Evolutionary conservation across 768 basidiomycete genomes (phyloP).

Genomic region (Russula earlei): DNA sequence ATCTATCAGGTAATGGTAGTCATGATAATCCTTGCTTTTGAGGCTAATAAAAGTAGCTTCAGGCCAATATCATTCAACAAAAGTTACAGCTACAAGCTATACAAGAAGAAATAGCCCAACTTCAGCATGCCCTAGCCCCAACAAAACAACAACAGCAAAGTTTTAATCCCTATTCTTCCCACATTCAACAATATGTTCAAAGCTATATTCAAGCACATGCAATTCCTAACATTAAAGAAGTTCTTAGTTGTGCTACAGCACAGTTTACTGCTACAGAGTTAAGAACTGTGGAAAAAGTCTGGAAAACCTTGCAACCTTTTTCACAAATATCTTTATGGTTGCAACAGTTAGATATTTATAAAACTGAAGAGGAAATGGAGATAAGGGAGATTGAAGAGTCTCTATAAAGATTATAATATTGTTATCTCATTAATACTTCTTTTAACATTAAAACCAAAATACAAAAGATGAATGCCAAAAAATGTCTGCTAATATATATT

Average conservation of each 20-base stretch:
- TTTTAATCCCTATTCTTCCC: neutral
- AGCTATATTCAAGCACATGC: neutral
- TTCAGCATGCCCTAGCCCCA: neutral
- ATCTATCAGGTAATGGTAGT: slow-evolving; percentile 6
- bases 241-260: neutral
- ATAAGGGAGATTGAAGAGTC: slow-evolving; percentile 9
- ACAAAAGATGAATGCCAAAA: too few relatives aligned
- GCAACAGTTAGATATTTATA: neutral
- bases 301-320: neutral
- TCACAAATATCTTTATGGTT: slow-evolving; percentile 2
- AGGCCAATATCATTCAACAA: slow-evolving; percentile 1
- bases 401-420: neutral
- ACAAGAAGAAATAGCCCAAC: slow-evolving; percentile 3
- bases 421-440: neutral
- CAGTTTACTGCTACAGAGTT: neutral
- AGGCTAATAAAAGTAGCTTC: neutral
- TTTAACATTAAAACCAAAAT: too few relatives aligned
- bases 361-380: slow-evolving; percentile 5
- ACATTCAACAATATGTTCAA: neutral
- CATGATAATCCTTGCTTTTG: neutral
- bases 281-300: neutral
- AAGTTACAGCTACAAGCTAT: neutral
- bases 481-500: too few relatives aligned
- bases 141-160: neutral
- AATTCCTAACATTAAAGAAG: neutral